A percentile compares a stretch with the other conserved stretches of the same genome.
phyloP scores from a whole-genome alignment of 1,139 yeast species.

The Taiozyma onychis region DNA sequence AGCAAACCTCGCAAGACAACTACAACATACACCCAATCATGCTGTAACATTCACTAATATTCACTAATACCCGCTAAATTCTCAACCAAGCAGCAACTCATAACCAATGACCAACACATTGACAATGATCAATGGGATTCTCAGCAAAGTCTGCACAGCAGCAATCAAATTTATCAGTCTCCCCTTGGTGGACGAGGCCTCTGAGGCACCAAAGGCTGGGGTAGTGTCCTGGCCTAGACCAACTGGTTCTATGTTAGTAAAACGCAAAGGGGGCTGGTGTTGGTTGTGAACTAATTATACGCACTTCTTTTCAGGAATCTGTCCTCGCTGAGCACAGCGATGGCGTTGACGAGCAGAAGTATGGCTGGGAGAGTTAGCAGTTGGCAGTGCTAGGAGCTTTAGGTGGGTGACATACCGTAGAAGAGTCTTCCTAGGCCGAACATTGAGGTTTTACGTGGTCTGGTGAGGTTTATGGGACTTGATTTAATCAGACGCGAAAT shows the following conservation, averaged over 20 bases:
- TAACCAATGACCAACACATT: slow-evolving; percentile 64
- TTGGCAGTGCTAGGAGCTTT: neutral
- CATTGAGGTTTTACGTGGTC: slow-evolving; percentile 29
- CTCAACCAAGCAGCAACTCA: slow-evolving; percentile 68
- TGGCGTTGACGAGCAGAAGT: slow-evolving; percentile 64
- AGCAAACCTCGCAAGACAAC: too few relatives aligned
- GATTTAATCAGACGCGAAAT: neutral
- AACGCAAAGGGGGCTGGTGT: neutral
- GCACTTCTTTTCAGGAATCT: slow-evolving; percentile 68
- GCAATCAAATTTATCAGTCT: slow-evolving; percentile 59
- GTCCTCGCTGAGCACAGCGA: slow-evolving; percentile 80
- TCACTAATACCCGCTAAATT: too few relatives aligned
- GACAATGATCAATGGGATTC: slow-evolving; percentile 68
- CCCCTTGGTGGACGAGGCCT: slow-evolving; percentile 42
- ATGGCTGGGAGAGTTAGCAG: slow-evolving; percentile 32
- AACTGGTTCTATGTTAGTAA: slow-evolving; percentile 26
- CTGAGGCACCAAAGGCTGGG: slow-evolving; percentile 35
- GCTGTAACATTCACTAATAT: neutral
- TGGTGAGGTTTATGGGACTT: neutral
- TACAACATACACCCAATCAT: neutral
- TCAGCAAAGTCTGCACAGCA: slow-evolving; percentile 68
- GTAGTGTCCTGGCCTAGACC: slow-evolving; percentile 41
- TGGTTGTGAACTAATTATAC: slow-evolving; percentile 20
- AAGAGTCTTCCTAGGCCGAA: slow-evolving; percentile 69
- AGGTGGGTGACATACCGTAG: slow-evolving; percentile 38